These are phyloP conservation scores for Lobulomyces angularis DNA, from an alignment of 192 early-diverging fungal species.

Conservation along the genomic window DNA sequence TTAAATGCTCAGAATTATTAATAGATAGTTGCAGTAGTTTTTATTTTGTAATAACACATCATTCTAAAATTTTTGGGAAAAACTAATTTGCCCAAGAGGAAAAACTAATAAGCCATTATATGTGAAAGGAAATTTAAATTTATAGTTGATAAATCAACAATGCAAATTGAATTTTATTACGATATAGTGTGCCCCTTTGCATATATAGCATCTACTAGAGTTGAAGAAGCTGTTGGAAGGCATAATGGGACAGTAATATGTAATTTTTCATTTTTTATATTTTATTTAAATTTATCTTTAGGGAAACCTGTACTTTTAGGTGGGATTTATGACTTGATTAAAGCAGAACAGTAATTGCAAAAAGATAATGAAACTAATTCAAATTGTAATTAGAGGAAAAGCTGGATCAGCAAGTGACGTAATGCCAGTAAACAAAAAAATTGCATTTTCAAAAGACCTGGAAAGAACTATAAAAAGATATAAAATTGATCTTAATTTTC, in stretches of 20 bases:
- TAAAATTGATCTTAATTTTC: conserved; percentile 1
- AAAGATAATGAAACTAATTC: not conserved
- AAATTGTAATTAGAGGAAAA: conserved; percentile 5
- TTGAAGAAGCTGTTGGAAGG: not conserved
- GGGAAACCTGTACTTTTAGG: conserved; percentile 13
- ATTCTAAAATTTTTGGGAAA: too few relatives aligned
- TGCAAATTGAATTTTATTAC: too few relatives aligned
- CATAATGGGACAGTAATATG: not conserved
- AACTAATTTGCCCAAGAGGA: too few relatives aligned
- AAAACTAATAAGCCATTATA: too few relatives aligned
- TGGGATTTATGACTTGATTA: conserved; percentile 14
- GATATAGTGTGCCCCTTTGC: conserved; percentile 18
- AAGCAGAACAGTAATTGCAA: conserved; percentile 9
- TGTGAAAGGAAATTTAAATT: too few relatives aligned
- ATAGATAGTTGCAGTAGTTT: too few relatives aligned
- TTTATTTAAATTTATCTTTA: conserved; percentile 5
- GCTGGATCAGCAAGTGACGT: conserved; percentile 12
- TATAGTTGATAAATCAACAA: too few relatives aligned
- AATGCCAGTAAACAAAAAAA: not conserved
- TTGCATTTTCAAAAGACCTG: not conserved
- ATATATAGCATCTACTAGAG: too few relatives aligned
- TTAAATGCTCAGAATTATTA: too few relatives aligned
- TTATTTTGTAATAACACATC: too few relatives aligned
- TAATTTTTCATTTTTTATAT: not conserved
- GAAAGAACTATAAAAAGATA: not conserved